Evolutionary conservation across 2,329 filamentous ascomycete species (phyloP).

Genomic region (Corinectria fuckeliana): DNA sequence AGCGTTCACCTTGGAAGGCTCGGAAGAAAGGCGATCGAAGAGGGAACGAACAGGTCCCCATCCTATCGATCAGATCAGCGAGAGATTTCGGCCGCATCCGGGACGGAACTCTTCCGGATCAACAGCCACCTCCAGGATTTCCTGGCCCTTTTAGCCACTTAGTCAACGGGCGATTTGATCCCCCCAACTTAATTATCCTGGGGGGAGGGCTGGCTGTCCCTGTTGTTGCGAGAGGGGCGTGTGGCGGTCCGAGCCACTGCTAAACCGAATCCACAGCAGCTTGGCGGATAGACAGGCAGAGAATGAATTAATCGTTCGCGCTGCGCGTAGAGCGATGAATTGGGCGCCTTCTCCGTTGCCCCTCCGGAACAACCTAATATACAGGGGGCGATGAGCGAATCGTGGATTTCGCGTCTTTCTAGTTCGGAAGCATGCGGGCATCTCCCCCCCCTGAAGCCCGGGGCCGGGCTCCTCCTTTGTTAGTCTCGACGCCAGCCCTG

Average conservation of each 20-base stretch:
- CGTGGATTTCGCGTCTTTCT: background rate
- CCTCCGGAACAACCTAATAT: no score
- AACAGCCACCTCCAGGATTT: background rate
- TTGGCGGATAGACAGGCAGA: no score
- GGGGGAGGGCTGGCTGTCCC: no score
- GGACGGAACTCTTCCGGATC: slow-evolving; percentile 6
- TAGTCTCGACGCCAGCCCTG: background rate
- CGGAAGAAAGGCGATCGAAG: no score
- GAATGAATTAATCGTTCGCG: background rate
- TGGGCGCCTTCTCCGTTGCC: no score
- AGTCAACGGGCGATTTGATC: background rate
- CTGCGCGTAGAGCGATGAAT: background rate
- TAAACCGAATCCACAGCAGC: no score
- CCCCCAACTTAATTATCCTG: no score
- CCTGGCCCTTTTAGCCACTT: background rate
- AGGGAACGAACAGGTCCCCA: no score
- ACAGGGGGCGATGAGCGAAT: no score
- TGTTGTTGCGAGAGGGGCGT: no score
- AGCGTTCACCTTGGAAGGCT: no score
- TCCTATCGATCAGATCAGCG: background rate
- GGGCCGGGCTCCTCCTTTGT: background rate
- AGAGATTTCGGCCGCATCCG: background rate
- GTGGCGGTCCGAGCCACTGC: no score
- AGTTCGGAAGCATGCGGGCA: slow-evolving; percentile 4
- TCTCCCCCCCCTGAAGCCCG: background rate